These are phyloP conservation scores for Arthonia radiata DNA, from an alignment of 495 filamentous ascomycete genomes.

Conservation along the genomic window DNA sequence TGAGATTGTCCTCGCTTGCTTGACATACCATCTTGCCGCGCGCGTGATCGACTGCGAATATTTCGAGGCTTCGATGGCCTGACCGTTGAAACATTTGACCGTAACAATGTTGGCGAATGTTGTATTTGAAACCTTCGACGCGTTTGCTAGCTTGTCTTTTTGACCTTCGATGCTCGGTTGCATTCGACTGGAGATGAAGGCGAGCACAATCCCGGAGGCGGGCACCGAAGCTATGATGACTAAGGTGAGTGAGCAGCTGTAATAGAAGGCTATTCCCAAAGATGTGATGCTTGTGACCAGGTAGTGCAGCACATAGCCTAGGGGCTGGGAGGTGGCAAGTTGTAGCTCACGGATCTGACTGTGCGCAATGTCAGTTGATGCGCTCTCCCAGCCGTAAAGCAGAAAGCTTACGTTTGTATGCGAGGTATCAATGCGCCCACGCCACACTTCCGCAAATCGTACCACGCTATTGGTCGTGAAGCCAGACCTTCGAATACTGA, in stretches of 20 bases:
- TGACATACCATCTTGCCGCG: slow-evolving; percentile 38
- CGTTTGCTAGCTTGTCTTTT: slow-evolving; percentile 36
- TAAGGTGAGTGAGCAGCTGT: slow-evolving; percentile 64
- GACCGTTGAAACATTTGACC: slow-evolving; percentile 70
- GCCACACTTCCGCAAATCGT: slow-evolving; percentile 46
- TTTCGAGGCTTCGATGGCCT: slow-evolving; percentile 38
- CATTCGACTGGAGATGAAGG: slow-evolving; percentile 30
- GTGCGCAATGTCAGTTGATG: slow-evolving; percentile 4
- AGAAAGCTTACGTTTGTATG: slow-evolving; percentile 42
- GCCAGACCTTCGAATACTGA: slow-evolving; percentile 42
- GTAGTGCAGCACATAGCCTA: slow-evolving; percentile 44
- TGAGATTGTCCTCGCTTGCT: slow-evolving; percentile 41
- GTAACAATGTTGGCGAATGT: slow-evolving; percentile 54
- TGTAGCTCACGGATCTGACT: slow-evolving; percentile 73
- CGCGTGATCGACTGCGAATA: slow-evolving; percentile 31
- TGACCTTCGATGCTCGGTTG: slow-evolving; percentile 43
- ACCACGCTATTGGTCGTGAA: slow-evolving; percentile 58
- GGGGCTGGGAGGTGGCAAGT: slow-evolving; percentile 46
- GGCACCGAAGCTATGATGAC: slow-evolving; percentile 60
- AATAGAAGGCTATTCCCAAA: slow-evolving; percentile 45
- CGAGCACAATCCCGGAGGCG: slow-evolving; percentile 32
- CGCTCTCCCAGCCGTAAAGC: not conserved
- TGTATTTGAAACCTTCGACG: slow-evolving; percentile 45
- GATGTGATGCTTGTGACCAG: slow-evolving; percentile 33
- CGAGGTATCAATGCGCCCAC: slow-evolving; percentile 43